Evolutionary conservation across 768 basidiomycete species (phyloP), one percentile per base, ranked within the genome.

Genomic region (Psilocybe tampanensis): DNA sequence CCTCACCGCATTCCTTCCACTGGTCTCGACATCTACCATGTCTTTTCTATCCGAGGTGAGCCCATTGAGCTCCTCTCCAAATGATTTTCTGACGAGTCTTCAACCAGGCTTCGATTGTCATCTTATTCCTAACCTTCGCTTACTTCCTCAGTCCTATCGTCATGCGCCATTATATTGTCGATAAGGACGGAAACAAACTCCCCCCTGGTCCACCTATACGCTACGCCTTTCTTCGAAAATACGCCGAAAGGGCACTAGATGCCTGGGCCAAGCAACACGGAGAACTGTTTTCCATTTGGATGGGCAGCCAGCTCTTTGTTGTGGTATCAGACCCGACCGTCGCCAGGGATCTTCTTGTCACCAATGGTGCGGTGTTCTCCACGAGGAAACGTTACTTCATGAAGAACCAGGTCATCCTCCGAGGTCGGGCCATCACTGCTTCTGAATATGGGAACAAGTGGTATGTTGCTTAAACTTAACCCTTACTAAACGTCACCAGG

Each of bases 251-350:
- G 1, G 59, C 69, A 3, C 66, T 76, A 11, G 58, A 72, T 47
- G 19, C 49, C 5, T 77, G 76, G 76, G 66, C 72, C 0, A 70
- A 68, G 44, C 50, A 59, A 36, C 76, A 67, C 45, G 76, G 75
- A 1, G 60, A 68, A 1, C 33, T 77, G 0, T 75, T 65, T 56
- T 76, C 73, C 0, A 54, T 77, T 15, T 75, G 73, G 71, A 67
- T 76, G 63, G 76, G 76, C 2, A 69, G 60, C 41, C 74, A 76
- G 51, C 69, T 76, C 17, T 73, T 76, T 33, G 67, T 76, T 18
- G 69, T 74, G 23, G 53, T 76, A 11, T 71, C 70, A 43, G 74
- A 75, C 58, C 70, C 75, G 12, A 50, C 63, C 2, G 54, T 74
- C 22, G 74, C 67, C 15, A 61, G 62, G 7, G 75, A 77, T 52